Conservation (phyloP, 148 eudicot genomes). For the Arbutus unedo region DNA sequence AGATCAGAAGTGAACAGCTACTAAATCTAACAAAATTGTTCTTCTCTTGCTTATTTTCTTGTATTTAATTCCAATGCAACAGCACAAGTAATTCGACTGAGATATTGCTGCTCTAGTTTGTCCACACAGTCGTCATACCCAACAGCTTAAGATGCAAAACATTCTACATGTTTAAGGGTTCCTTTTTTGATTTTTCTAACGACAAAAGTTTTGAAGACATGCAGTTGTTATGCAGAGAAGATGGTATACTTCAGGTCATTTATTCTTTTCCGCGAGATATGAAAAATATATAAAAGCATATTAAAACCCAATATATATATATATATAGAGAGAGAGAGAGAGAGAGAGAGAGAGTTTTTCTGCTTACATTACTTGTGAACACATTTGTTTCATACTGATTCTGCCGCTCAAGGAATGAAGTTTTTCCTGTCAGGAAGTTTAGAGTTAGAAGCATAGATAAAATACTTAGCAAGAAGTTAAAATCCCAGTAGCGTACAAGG, state of each 20-base stretch:
- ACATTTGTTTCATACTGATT: constrained; percentile 35
- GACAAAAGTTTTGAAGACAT: neutral
- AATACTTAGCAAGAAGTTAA: neutral
- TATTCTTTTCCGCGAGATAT: neutral
- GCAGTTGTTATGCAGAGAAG: neutral
- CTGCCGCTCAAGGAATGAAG: constrained; percentile 37
- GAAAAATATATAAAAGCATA: neutral
- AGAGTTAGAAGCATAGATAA: neutral
- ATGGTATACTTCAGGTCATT: neutral
- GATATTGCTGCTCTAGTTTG: neutral
- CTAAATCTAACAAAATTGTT: neutral
- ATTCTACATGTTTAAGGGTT: neutral
- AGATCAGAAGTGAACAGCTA: neutral
- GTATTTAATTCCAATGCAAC: neutral
- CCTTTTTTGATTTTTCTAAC: neutral
- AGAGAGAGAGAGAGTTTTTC: neutral
- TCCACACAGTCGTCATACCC: neutral
- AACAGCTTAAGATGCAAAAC: neutral
- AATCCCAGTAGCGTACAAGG: neutral
- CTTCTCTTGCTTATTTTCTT: neutral
- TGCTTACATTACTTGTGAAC: constrained; percentile 54
- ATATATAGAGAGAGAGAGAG: neutral
- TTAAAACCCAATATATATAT: neutral
- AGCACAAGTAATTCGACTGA: constrained; percentile 3
- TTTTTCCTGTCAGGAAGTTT: constrained; percentile 32